These are phyloP conservation scores for Geosmithia putterillii DNA, from an alignment of 2,329 filamentous ascomycete genomes.

Conservation along the genomic window DNA sequence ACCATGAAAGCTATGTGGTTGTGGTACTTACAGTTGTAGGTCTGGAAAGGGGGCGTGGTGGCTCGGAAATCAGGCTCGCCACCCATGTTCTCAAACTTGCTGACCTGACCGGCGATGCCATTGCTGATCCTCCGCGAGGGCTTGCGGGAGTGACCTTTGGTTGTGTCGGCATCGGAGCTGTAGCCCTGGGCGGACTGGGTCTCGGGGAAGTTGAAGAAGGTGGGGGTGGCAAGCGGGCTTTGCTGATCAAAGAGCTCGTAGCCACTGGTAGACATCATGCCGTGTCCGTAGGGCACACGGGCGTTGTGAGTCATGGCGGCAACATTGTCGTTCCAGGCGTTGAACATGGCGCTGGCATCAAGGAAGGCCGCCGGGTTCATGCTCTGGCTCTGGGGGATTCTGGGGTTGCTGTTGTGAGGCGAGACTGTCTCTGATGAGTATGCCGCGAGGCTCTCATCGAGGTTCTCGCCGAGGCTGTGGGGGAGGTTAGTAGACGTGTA, in stretches of 20 bases:
- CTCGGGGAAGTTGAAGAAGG: slow-evolving; percentile 18
- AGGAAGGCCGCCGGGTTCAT: slow-evolving; percentile 38
- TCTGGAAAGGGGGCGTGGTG: slow-evolving; percentile 50
- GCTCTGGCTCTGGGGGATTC: slow-evolving; percentile 31
- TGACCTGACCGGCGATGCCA: slow-evolving; percentile 46
- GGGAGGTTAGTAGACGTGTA: not conserved
- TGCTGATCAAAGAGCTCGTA: slow-evolving; percentile 37
- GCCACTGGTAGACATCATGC: slow-evolving; percentile 29
- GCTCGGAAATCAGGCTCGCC: slow-evolving; percentile 36
- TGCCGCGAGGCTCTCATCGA: not conserved
- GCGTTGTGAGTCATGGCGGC: slow-evolving; percentile 30
- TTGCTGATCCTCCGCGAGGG: slow-evolving; percentile 39
- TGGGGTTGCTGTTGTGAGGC: not conserved
- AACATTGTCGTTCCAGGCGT: slow-evolving; percentile 29
- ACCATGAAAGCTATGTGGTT: too few species aligned
- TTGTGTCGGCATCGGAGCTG: slow-evolving; percentile 19
- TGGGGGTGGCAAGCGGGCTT: slow-evolving; percentile 34
- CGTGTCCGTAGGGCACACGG: slow-evolving; percentile 27
- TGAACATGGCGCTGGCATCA: slow-evolving; percentile 31
- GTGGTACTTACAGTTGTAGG: slow-evolving; percentile 40
- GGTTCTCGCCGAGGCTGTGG: not conserved
- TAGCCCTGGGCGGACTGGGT: slow-evolving; percentile 32
- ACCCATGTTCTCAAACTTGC: slow-evolving; percentile 44
- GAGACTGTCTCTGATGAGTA: not conserved
- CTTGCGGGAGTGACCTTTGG: slow-evolving; percentile 31